A percentile compares a stretch with the other conserved stretches of the same genome.
Evolutionary conservation across 2,329 filamentous ascomycete genomes (phyloP).

Genomic region (Aureobasidium subglaciale): DNA sequence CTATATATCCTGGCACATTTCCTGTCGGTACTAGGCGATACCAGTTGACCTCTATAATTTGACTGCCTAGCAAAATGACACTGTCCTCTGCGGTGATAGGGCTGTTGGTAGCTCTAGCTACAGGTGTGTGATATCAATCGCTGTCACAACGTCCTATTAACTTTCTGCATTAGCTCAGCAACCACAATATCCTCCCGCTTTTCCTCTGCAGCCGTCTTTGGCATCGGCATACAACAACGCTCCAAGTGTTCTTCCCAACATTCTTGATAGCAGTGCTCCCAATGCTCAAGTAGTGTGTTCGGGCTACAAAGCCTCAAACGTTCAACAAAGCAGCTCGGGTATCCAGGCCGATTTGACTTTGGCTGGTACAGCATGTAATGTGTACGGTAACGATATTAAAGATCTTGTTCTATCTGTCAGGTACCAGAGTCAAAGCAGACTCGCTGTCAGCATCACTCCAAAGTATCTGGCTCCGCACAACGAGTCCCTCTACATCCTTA

Average conservation of each 20-base stretch:
- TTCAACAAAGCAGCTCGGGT: slow-evolving; percentile 20
- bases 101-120: neutral
- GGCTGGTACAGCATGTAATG: slow-evolving; percentile 25
- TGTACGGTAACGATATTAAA: slow-evolving; percentile 26
- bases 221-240: slow-evolving; percentile 19
- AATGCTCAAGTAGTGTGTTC: slow-evolving; percentile 25
- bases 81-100: neutral
- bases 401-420: slow-evolving; percentile 23
- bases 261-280: slow-evolving; percentile 22
- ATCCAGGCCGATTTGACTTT: slow-evolving; percentile 25
- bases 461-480: slow-evolving; percentile 22
- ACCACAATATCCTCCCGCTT: slow-evolving; percentile 24
- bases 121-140: neutral
- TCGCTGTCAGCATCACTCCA: slow-evolving; percentile 22
- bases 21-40: neutral
- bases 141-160: neutral
- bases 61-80: neutral
- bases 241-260: slow-evolving; percentile 23
- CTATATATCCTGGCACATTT: neutral
- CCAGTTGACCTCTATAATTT: neutral
- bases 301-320: slow-evolving; percentile 27
- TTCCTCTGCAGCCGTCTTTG: slow-evolving; percentile 23
- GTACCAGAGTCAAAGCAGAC: slow-evolving; percentile 24
- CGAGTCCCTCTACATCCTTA: slow-evolving; percentile 22
- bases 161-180: slow-evolving; percentile 18